phyloP scores from a whole-genome alignment of 257 asterid genomes.

The Capsicum chinense region DNA sequence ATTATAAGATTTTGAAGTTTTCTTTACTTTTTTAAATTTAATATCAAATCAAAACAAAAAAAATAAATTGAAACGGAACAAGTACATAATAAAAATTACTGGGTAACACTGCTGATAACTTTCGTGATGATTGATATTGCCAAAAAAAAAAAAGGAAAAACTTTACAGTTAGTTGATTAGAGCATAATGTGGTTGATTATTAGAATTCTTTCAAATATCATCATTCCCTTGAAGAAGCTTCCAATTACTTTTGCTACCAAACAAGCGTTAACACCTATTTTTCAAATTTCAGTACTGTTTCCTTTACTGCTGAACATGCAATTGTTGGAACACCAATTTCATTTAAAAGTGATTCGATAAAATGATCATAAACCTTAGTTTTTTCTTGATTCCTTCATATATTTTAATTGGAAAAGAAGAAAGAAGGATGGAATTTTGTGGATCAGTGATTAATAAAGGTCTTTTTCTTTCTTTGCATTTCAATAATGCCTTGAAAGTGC shows the following conservation, averaged over 20 bases:
- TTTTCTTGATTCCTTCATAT: neutral
- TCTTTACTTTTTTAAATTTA: too few relatives aligned
- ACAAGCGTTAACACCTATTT: neutral
- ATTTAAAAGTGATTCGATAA: too few relatives aligned
- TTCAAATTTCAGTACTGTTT: neutral
- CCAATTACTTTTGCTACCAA: neutral
- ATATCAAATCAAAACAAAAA: too few relatives aligned
- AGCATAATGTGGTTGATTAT: neutral
- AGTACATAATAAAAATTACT: neutral
- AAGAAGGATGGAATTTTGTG: neutral
- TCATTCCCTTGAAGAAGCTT: neutral
- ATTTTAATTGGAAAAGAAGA: neutral
- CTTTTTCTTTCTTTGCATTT: neutral
- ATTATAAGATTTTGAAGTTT: too few relatives aligned
- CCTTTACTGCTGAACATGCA: too few relatives aligned
- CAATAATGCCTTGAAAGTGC: neutral
- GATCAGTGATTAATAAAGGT: neutral
- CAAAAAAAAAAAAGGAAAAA: neutral
- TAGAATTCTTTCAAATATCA: neutral
- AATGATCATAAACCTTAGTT: too few relatives aligned
- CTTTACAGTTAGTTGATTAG: slow-evolving; percentile 16
- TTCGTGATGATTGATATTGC: slow-evolving; percentile 6
- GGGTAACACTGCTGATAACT: neutral
- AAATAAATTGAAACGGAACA: too few relatives aligned
- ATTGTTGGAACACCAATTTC: too few relatives aligned